phyloP scores from a whole-genome alignment of 805 yeast species.

The Ogataea thermomethanolica region DNA sequence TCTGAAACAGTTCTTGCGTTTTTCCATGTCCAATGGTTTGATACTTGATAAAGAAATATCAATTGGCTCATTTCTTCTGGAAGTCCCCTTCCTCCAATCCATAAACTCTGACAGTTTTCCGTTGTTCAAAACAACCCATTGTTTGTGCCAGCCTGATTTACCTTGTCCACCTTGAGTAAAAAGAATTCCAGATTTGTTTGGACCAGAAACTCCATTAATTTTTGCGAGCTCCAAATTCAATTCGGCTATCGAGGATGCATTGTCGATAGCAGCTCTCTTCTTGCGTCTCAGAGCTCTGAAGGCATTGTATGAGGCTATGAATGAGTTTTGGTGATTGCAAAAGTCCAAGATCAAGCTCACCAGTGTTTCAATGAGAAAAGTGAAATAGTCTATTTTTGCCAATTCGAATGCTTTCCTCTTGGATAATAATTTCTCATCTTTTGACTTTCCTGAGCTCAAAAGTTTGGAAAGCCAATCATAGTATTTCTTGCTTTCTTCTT shows the following conservation, averaged over 20 bases:
- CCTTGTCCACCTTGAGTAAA: slow-evolving; percentile 59
- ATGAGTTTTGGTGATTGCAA: slow-evolving; percentile 14
- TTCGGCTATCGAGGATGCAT: slow-evolving; percentile 20
- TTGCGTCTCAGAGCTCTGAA: slow-evolving; percentile 18
- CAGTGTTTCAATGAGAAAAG: slow-evolving; percentile 28
- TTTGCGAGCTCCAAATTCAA: slow-evolving; percentile 44
- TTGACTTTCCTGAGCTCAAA: slow-evolving; percentile 32
- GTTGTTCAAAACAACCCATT: slow-evolving; percentile 74
- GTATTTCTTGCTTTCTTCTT: slow-evolving; percentile 36
- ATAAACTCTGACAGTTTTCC: slow-evolving; percentile 68
- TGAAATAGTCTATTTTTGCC: slow-evolving; percentile 31
- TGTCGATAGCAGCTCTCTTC: slow-evolving; percentile 19
- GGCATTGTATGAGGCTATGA: slow-evolving; percentile 10
- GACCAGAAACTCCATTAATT: slow-evolving; percentile 14
- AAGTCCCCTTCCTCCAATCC: slow-evolving; percentile 74
- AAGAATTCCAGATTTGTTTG: slow-evolving; percentile 44
- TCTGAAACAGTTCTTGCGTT: slow-evolving; percentile 63
- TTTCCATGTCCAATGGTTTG: slow-evolving; percentile 45
- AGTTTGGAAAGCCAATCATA: slow-evolving; percentile 36
- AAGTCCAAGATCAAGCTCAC: slow-evolving; percentile 17
- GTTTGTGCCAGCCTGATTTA: slow-evolving; percentile 79
- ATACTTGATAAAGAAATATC: slow-evolving; percentile 66
- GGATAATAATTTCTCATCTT: slow-evolving; percentile 32
- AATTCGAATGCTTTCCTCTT: slow-evolving; percentile 31
- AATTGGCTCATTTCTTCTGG: slow-evolving; percentile 61